phyloP scores from a whole-genome alignment of 257 asterid genomes.

The Petrea volubilis region DNA sequence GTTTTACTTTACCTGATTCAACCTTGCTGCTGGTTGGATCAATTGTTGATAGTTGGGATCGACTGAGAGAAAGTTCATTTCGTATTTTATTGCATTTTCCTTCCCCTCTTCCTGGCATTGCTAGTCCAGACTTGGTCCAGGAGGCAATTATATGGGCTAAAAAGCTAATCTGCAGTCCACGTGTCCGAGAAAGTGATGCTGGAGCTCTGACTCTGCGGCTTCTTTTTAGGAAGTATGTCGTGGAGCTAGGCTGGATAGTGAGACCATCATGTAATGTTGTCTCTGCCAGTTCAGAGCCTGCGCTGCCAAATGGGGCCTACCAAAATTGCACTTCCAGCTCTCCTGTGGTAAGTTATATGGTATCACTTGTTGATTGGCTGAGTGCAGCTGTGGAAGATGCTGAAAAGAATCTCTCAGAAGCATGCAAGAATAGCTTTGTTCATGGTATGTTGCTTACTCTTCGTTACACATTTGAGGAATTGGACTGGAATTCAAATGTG shows the following conservation, averaged over 20 bases:
- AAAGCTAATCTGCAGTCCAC: conserved; percentile 88
- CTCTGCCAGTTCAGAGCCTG: conserved; percentile 33
- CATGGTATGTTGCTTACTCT: conserved; percentile 91
- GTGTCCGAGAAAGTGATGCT: conserved; percentile 98
- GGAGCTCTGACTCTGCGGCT: conserved; percentile 93
- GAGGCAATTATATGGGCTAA: conserved; percentile 84
- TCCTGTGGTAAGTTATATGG: conserved; percentile 60
- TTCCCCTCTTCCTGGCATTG: conserved; percentile 86
- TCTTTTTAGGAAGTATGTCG: conserved; percentile 82
- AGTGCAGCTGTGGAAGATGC: conserved; percentile 76
- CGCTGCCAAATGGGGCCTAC: conserved; percentile 34
- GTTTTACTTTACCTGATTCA: conserved; percentile 67
- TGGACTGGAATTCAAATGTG: conserved; percentile 74
- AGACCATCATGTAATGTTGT: conserved; percentile 52
- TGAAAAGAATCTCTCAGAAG: conserved; percentile 83
- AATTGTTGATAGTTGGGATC: conserved; percentile 96
- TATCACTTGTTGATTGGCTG: conserved; percentile 87
- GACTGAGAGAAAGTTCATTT: conserved; percentile 75
- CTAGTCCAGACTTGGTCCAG: conserved; percentile 50
- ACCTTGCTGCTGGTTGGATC: conserved; percentile 89
- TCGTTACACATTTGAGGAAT: conserved; percentile 92
- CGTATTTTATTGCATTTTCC: conserved; percentile 82
- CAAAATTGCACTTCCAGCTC: conserved; percentile 34
- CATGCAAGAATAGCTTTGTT: conserved; percentile 86
- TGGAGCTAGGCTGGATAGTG: conserved; percentile 77